Base-by-base conservation (phyloP, 106 monocot species). In the Acorus gramineus region DNA sequence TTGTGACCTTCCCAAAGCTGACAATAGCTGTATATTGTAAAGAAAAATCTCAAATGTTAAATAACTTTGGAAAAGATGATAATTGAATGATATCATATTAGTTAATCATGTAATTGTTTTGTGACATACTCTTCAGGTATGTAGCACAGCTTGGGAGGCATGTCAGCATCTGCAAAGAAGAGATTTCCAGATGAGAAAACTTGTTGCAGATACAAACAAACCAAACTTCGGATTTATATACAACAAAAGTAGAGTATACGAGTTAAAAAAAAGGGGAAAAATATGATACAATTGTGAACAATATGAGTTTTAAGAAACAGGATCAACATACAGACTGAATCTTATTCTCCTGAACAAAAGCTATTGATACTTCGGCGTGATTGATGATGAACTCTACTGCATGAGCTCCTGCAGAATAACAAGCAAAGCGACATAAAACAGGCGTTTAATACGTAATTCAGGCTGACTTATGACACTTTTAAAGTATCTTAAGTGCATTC, bases 331-430 rank as follows among this genome's bases (percentile, higher is more conserved):
- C 95, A 62, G 87, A 80, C 67, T 61, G 65, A 53, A 96, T 74
- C 69, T 96, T 96, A 74, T 47, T 85, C 61, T 87, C 85, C 66
- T 96, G 90, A 60, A 85, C 87, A 77, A 96, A 96, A 42, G 73
- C 85, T 61, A 85, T 73, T 8, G 82, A 87, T 44, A 96, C 74
- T 81, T 90, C 90, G 44, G 95, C 95, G 66, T 96, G 95, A 58
- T 84, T 83, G 78, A 96, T 76, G 66, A 96, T 96, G 81, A 96
- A 96, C 66, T 96, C 90, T 49, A 87, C 78, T 12, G 95, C 95
- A 82, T 90, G 67, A 61, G 85, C 49, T 68, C 95, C 95, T 96
- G 69, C 55, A 67, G 44, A 50, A 64, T 28, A 28, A 28, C 1
- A 28, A 0, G 1, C 28, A 28, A 28, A 28, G 28, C 1, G 28